Evolutionary conservation across 768 basidiomycete species (phyloP).

Genomic region (Nidularia pulvinata): DNA sequence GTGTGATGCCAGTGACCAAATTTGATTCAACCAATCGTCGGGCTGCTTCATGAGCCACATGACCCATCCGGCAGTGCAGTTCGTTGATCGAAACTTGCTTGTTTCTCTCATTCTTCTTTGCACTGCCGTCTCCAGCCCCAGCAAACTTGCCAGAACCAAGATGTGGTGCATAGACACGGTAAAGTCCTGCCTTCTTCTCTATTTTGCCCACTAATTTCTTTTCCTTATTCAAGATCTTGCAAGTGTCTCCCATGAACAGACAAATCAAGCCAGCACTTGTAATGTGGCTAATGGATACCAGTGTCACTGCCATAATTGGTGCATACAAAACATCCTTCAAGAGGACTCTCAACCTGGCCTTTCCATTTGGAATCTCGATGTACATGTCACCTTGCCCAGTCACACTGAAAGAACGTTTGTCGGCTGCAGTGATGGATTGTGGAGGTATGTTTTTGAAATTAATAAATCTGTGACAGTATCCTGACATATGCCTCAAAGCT

Average conservation of each 20-base stretch:
- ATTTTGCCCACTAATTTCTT: conserved; percentile 10
- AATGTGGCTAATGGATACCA: conserved; percentile 29
- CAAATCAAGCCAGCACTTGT: conserved; percentile 22
- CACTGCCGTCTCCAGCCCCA: conserved; percentile 4
- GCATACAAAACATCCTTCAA: conserved; percentile 34
- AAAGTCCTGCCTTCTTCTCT: conserved; percentile 9
- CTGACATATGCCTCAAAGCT: conserved; percentile 20
- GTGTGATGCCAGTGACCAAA: conserved; percentile 15
- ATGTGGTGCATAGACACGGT: too few species aligned
- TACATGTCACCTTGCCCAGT: conserved; percentile 22
- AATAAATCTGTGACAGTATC: conserved; percentile 17
- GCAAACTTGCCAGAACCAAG: too few species aligned
- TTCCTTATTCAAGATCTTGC: conserved; percentile 12
- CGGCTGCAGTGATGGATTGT: conserved; percentile 21
- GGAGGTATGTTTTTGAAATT: conserved; percentile 17
- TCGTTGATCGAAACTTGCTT: conserved; percentile 14
- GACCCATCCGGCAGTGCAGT: conserved; percentile 20
- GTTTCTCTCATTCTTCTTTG: conserved; percentile 4
- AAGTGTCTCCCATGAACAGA: conserved; percentile 23
- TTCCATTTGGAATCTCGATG: conserved; percentile 27
- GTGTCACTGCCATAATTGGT: conserved; percentile 31
- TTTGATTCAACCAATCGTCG: conserved; percentile 13
- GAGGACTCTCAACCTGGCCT: conserved; percentile 13
- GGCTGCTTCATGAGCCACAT: conserved; percentile 14
- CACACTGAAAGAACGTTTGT: conserved; percentile 24